Evolutionary conservation across 805 yeast genomes (phyloP), one percentile per base, ranked within the genome.

Genomic region (Spencermartinsiella europaea): DNA sequence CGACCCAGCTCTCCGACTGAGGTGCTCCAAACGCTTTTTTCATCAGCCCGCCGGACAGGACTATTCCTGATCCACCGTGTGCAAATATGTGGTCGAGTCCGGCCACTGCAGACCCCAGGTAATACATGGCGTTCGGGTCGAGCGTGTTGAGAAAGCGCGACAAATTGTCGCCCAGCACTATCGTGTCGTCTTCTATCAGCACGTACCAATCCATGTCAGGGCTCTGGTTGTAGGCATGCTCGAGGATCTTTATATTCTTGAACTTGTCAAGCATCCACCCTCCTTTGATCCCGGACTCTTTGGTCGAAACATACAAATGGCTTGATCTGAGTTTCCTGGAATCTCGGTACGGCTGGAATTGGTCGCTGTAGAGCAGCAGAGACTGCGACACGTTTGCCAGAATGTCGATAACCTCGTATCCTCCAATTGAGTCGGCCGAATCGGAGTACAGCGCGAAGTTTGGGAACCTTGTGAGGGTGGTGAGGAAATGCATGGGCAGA

Each of bases 51-150:
- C 56, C 53, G 5, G 69, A 63, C 16, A 66, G 44, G 1, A 64
- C 58, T 3, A 66, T 62, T 5, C 69, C 71, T 1, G 65, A 53
- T 4, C 70, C 72, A n/a, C 72, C 72, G 46, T 67, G 69, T 12
- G 68, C 70, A 50, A 66, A 68, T 21, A 50, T 21, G 22, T 50
- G 41, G 5, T 50, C 39, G 28, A 47, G 51, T 21, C 49, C 58
- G 2, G 44, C 50, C 16, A 65, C 64, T 1, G 56, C 57, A 3
- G 63, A 53, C 0, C 72, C 72, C 38, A 63, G 46, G 49, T 66
- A 68, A 28, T 53, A 41, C n/a, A 55, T 46, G 19, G 66, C 57
- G 5, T 53, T 49, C 20, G 60, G 62, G 45, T 66, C 54, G 19
- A 56, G 42, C 2, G 52, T 47, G 15, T 37, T 22, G 7, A 68